A percentile compares a stretch with the other conserved stretches of the same genome.
Evolutionary conservation across 208 protist genomes (phyloP).

Genomic region (Leptomonas pyrrhocoris): DNA sequence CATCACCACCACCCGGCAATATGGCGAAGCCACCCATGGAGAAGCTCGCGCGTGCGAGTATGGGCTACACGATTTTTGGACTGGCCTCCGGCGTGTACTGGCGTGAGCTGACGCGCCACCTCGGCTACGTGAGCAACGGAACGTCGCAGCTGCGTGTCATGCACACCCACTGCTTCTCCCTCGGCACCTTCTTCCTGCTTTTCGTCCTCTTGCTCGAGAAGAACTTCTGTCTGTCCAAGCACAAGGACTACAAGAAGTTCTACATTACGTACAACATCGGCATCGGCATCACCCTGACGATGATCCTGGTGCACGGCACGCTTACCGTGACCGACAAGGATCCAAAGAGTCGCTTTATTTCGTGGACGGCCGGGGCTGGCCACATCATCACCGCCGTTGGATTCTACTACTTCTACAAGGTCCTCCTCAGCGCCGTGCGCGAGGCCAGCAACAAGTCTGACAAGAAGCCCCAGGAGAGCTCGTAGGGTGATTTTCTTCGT

Average conservation of each 20-base stretch:
- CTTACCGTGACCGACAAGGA: conserved; percentile 54
- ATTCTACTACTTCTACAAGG: conserved; percentile 64
- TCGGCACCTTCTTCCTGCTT: conserved; percentile 66
- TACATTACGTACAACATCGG: conserved; percentile 64
- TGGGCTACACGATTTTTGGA: conserved; percentile 52
- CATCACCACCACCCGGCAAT: conserved; percentile 7
- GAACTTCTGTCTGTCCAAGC: conserved; percentile 46
- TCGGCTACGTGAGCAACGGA: conserved; percentile 33
- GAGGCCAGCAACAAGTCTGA: conserved; percentile 9
- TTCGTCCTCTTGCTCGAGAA: conserved; percentile 64
- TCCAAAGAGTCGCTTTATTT: conserved; percentile 35
- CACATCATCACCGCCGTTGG: conserved; percentile 47
- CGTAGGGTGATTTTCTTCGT: background rate
- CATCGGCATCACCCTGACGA: conserved; percentile 58
- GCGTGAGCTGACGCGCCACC: conserved; percentile 52
- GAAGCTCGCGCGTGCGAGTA: conserved; percentile 54
- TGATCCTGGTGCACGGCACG: conserved; percentile 61
- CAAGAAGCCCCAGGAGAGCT: conserved; percentile 15
- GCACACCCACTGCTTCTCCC: conserved; percentile 69
- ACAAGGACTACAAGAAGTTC: conserved; percentile 70
- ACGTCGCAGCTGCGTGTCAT: conserved; percentile 60
- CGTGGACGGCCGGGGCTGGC: conserved; percentile 51
- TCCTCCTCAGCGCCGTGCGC: conserved; percentile 43
- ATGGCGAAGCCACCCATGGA: conserved; percentile 34
- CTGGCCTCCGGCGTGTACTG: conserved; percentile 57